These are phyloP conservation scores for Gnomoniopsis sp. DNA, from an alignment of 2,329 filamentous ascomycete genomes.

Conservation along the genomic window DNA sequence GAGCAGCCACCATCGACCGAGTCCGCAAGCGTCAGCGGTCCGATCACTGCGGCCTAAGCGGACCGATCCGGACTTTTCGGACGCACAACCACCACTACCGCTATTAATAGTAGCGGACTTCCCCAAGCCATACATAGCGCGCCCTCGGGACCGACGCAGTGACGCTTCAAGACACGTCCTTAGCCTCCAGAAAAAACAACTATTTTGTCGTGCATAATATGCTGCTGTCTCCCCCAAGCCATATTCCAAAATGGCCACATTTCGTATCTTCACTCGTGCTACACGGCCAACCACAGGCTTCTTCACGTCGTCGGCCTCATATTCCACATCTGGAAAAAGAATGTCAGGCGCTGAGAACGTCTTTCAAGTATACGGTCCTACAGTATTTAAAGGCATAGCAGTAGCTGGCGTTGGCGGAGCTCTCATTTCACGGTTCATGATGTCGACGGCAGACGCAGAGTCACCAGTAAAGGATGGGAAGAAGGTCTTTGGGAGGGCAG, in stretches of 20 bases:
- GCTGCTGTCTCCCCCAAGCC: too few relatives aligned
- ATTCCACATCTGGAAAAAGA: neutral
- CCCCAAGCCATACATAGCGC: conserved; percentile 15
- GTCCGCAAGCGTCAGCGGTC: neutral
- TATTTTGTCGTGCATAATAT: neutral
- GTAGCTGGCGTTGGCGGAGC: conserved; percentile 10
- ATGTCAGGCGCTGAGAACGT: conserved; percentile 13
- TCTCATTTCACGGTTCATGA: conserved; percentile 11
- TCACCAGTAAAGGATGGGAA: neutral
- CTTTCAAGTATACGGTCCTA: conserved; percentile 5
- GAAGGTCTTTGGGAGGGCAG: conserved; percentile 20
- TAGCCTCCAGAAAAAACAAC: neutral
- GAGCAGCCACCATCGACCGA: neutral
- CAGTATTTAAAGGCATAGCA: conserved; percentile 11
- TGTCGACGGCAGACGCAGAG: conserved; percentile 7
- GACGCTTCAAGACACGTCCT: neutral
- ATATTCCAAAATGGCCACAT: conserved; percentile 4
- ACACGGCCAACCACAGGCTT: neutral
- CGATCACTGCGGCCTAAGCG: neutral
- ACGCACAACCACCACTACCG: neutral
- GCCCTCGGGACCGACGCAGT: neutral
- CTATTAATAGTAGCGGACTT: conserved; percentile 8
- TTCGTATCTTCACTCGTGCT: conserved; percentile 11
- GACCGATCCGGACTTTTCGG: conserved; percentile 16
- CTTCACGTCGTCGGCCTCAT: neutral